Conservation (phyloP, 805 yeast species). For the Metschnikowia chrysomelidarum region DNA sequence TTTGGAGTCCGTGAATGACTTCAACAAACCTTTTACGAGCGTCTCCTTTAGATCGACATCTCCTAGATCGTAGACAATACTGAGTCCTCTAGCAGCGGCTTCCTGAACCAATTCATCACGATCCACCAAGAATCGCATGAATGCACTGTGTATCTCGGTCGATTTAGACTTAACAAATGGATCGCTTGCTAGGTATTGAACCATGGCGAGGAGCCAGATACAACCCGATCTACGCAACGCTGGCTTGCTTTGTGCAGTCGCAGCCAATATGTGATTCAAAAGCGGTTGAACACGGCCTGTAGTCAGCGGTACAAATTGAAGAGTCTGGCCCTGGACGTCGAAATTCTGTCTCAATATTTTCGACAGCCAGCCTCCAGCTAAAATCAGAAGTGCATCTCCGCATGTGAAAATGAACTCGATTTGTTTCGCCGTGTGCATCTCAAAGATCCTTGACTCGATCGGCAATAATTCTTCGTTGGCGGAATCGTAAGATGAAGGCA, state of each 20-base stretch:
- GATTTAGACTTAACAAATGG: conserved; percentile 40
- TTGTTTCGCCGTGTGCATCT: conserved; percentile 63
- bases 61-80: conserved; percentile 78
- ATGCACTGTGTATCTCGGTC: conserved; percentile 65
- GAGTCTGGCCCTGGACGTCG: conserved; percentile 48
- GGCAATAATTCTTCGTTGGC: conserved; percentile 23
- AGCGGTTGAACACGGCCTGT: conserved; percentile 30
- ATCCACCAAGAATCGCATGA: conserved; percentile 76
- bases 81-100: conserved; percentile 84
- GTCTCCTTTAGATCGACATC: conserved; percentile 63
- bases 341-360: conserved; percentile 47
- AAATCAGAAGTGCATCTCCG: conserved; percentile 78
- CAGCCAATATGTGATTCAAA: conserved; percentile 48
- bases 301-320: conserved; percentile 19
- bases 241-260: conserved; percentile 69
- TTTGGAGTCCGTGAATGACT: conserved; percentile 73
- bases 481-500: conserved; percentile 12
- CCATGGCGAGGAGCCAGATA: conserved; percentile 79
- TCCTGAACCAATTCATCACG: conserved; percentile 89
- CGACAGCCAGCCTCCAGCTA: conserved; percentile 77
- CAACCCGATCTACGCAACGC: conserved; percentile 71
- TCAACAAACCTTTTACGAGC: conserved; percentile 67
- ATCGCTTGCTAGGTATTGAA: conserved; percentile 65
- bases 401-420: conserved; percentile 72
- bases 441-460: conserved; percentile 49